Conservation (phyloP, 495 filamentous ascomycete genomes). For the Margaritispora aquatica region DNA sequence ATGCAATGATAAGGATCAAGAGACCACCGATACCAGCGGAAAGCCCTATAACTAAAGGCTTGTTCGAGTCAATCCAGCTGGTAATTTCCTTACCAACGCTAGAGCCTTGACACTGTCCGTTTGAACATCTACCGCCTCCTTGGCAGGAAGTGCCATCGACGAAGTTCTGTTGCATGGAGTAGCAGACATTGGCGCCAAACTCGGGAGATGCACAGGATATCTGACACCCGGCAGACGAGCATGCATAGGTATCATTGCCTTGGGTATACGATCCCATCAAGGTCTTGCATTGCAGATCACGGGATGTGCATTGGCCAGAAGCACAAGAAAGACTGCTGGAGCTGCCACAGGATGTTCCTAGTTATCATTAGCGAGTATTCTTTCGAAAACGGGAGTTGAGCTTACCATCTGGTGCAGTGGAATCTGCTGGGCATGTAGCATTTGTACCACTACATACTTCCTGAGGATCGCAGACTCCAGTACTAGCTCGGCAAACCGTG, state of each 20-base stretch:
- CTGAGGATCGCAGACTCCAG: conserved; percentile 72
- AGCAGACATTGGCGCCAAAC: conserved; percentile 58
- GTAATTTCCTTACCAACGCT: conserved; percentile 52
- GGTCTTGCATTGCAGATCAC: conserved; percentile 82
- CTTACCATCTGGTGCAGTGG: conserved; percentile 60
- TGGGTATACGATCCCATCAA: conserved; percentile 74
- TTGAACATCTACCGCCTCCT: conserved; percentile 71
- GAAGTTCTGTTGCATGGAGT: conserved; percentile 82
- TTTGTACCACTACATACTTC: conserved; percentile 74
- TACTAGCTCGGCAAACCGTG: conserved; percentile 73
- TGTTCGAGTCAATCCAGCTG: conserved; percentile 64
- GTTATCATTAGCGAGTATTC: background rate
- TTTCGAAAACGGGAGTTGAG: background rate
- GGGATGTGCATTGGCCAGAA: conserved; percentile 90
- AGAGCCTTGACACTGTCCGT: conserved; percentile 65
- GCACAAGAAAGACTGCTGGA: conserved; percentile 65
- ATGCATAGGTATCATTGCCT: conserved; percentile 73
- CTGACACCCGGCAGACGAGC: conserved; percentile 63
- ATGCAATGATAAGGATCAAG: conserved; percentile 53
- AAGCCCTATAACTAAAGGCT: conserved; percentile 71
- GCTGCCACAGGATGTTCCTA: conserved; percentile 49
- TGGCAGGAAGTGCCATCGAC: conserved; percentile 87
- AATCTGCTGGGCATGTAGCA: conserved; percentile 68
- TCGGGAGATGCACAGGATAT: conserved; percentile 71
- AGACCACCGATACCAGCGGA: conserved; percentile 59